These are phyloP conservation scores for Blepharisma stoltei DNA, from an alignment of 73 alveolate species.

Conservation along the genomic window DNA sequence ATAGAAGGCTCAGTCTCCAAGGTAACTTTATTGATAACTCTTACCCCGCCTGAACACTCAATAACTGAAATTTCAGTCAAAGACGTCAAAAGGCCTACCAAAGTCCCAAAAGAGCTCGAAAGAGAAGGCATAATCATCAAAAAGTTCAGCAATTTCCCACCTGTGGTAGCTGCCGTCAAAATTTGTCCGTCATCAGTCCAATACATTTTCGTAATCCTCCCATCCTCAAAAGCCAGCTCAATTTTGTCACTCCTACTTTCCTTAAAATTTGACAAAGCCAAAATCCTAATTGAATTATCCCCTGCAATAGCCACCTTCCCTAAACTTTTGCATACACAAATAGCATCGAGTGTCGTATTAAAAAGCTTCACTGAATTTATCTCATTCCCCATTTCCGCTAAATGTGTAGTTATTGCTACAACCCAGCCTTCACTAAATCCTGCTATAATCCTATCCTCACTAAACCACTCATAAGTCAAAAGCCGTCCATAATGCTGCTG, in stretches of 20 bases:
- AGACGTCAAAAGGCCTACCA: constrained; percentile 63
- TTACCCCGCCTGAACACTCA: constrained; percentile 32
- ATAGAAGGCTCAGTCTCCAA: constrained; percentile 50
- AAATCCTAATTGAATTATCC: constrained; percentile 73
- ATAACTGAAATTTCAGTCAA: constrained; percentile 67
- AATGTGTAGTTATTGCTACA: constrained; percentile 81
- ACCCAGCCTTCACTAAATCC: constrained; percentile 91
- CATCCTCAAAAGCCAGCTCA: constrained; percentile 48
- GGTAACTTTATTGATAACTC: constrained; percentile 1
- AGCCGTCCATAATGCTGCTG: constrained; percentile 92
- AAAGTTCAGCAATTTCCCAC: constrained; percentile 68
- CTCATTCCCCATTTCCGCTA: constrained; percentile 79
- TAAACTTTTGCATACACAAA: constrained; percentile 69
- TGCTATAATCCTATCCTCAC: constrained; percentile 86
- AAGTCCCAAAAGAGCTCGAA: constrained; percentile 49
- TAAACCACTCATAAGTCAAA: constrained; percentile 83
- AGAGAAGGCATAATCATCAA: constrained; percentile 74
- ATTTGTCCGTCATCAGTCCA: constrained; percentile 97
- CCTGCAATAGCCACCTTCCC: constrained; percentile 92
- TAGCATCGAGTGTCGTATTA: constrained; percentile 77
- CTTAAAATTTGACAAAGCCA: constrained; percentile 66
- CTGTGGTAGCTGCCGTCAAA: constrained; percentile 74
- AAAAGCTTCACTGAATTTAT: constrained; percentile 64
- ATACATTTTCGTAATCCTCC: constrained; percentile 73
- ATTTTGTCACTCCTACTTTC: constrained; percentile 61